These are phyloP conservation scores for Apocynum venetum DNA, from an alignment of 257 asterid species.

Conservation along the genomic window DNA sequence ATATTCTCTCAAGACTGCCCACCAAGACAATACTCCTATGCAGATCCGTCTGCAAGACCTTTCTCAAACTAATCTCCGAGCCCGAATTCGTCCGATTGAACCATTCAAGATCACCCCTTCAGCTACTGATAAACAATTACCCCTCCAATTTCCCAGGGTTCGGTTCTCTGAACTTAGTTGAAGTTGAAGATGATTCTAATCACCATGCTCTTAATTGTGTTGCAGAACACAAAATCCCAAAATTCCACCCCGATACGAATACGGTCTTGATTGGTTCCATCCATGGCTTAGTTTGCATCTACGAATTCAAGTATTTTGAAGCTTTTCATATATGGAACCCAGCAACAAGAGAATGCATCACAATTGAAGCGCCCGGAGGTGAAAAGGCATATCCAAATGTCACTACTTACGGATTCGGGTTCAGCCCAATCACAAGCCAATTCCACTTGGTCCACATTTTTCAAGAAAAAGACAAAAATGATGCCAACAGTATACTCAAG, in stretches of 20 bases:
- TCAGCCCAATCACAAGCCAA: slow-evolving; percentile 13
- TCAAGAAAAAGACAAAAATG: slow-evolving; percentile 17
- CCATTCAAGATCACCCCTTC: slow-evolving; percentile 20
- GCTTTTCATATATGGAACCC: slow-evolving; percentile 35
- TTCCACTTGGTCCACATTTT: slow-evolving; percentile 39
- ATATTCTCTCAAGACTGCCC: slow-evolving; percentile 37
- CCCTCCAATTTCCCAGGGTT: background rate
- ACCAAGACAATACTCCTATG: slow-evolving; percentile 10
- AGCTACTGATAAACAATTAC: slow-evolving; percentile 9
- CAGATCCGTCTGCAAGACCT: slow-evolving; percentile 34
- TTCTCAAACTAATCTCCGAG: slow-evolving; percentile 18
- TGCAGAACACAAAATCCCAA: background rate
- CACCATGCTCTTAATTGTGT: background rate
- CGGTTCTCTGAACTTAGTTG: background rate
- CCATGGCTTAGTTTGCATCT: slow-evolving; percentile 21
- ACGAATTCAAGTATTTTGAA: background rate
- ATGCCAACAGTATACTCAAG: background rate
- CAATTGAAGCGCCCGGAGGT: slow-evolving; percentile 18
- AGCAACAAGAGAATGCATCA: slow-evolving; percentile 25
- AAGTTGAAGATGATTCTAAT: slow-evolving; percentile 23
- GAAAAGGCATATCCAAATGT: slow-evolving; percentile 9
- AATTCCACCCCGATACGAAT: background rate
- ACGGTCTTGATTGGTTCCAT: slow-evolving; percentile 19
- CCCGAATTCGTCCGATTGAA: slow-evolving; percentile 23
- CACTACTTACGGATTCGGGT: slow-evolving; percentile 35